phyloP scores from a whole-genome alignment of 2,329 filamentous ascomycete genomes.

The Colletotrichum cuscutae region DNA sequence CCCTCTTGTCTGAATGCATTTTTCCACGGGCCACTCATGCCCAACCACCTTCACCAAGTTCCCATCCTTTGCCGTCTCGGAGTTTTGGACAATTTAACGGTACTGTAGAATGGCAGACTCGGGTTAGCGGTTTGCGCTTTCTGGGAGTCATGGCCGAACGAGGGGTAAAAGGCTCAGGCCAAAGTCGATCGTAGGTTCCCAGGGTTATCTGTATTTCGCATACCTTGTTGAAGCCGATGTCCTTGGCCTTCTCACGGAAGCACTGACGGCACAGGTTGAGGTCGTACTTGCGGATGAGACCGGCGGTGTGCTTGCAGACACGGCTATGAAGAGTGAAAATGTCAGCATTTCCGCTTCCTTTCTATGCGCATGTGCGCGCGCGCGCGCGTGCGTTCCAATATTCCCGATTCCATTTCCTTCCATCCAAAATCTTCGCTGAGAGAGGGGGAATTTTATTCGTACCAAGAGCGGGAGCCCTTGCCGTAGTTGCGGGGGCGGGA shows the following conservation, averaged over 20 bases:
- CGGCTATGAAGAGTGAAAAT: slow-evolving; percentile 56
- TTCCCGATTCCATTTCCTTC: neutral
- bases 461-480: slow-evolving; percentile 96
- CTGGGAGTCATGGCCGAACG: neutral
- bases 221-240: slow-evolving; percentile 81
- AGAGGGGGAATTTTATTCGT: slow-evolving; percentile 56
- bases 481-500: slow-evolving; percentile 96
- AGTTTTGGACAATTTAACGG: slow-evolving; percentile 46
- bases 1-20: slow-evolving; percentile 52
- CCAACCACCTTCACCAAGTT: slow-evolving; percentile 30
- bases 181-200: neutral
- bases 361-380: neutral
- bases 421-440: neutral
- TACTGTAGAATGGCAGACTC: slow-evolving; percentile 40
- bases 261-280: slow-evolving; percentile 87
- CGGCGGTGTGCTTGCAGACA: slow-evolving; percentile 90
- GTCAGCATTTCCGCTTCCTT: slow-evolving; percentile 42
- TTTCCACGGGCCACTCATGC: slow-evolving; percentile 45
- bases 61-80: slow-evolving; percentile 31
- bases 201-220: slow-evolving; percentile 35
- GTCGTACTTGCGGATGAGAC: slow-evolving; percentile 99
- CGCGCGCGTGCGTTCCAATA: slow-evolving; percentile 3
- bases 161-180: neutral
- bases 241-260: slow-evolving; percentile 79
- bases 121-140: slow-evolving; percentile 37